phyloP scores from a whole-genome alignment of 75 land plant genomes.

The Pinus tabuliformis region DNA sequence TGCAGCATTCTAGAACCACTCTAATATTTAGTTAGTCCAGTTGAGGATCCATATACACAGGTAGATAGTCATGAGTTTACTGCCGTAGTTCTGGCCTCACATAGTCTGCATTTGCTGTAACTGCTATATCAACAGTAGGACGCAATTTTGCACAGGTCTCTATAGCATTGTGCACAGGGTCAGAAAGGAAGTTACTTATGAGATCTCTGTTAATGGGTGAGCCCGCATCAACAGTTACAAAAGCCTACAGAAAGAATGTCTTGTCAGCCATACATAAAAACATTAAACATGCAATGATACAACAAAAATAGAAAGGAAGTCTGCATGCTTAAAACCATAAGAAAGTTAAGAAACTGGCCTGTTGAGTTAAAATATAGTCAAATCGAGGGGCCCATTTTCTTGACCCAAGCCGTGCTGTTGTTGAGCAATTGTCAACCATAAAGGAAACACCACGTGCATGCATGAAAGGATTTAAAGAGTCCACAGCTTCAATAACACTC shows the following conservation, averaged over 20 bases:
- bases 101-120: slow-evolving; percentile 87
- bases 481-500: slow-evolving; percentile 90
- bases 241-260: slow-evolving; percentile 30
- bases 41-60: too few species aligned
- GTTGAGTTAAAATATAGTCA: slow-evolving; percentile 90
- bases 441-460: slow-evolving; percentile 97
- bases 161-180: slow-evolving; percentile 82
- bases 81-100: slow-evolving; percentile 92
- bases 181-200: slow-evolving; percentile 77
- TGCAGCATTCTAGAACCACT: background rate
- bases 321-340: background rate
- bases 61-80: slow-evolving; percentile 1
- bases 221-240: slow-evolving; percentile 70
- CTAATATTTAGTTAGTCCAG: too few species aligned
- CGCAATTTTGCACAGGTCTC: slow-evolving; percentile 82
- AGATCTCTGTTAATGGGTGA: slow-evolving; percentile 75
- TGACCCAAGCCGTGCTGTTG: slow-evolving; percentile 88
- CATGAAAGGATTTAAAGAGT: slow-evolving; percentile 97
- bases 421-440: slow-evolving; percentile 97
- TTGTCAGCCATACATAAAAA: too few species aligned
- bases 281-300: too few species aligned
- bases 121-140: slow-evolving; percentile 92
- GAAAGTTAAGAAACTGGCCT: slow-evolving; percentile 9
- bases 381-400: slow-evolving; percentile 97
- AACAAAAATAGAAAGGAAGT: too few species aligned